Percentiles rank a stretch among this genome's conserved stretches.
Conservation (phyloP, 352 stramenopile genomes). For the Pythium folliculosum region DNA sequence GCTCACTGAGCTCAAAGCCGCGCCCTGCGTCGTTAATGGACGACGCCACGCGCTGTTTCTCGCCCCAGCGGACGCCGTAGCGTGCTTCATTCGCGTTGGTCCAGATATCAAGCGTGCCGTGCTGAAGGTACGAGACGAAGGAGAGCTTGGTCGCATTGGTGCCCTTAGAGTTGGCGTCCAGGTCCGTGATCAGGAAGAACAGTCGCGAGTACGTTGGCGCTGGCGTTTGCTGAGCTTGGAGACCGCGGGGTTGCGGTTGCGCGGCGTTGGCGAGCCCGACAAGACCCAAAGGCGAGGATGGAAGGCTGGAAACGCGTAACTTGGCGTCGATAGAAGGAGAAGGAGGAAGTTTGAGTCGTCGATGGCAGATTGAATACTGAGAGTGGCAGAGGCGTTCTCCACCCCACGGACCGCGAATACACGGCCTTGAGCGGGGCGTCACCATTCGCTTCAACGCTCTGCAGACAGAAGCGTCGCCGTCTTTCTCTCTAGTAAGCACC, state of each 20-base stretch:
- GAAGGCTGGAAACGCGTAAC: too few relatives aligned
- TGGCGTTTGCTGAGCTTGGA: background rate
- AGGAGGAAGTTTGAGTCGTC: too few relatives aligned
- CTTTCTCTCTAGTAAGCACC: too few relatives aligned
- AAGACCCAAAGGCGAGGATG: too few relatives aligned
- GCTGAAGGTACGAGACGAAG: slow-evolving; percentile 90
- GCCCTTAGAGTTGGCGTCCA: slow-evolving; percentile 93
- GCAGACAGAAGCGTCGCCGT: too few relatives aligned
- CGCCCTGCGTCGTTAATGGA: slow-evolving; percentile 92
- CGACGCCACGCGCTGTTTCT: slow-evolving; percentile 64
- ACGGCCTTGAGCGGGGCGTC: too few relatives aligned
- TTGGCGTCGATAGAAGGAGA: too few relatives aligned
- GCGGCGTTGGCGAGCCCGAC: background rate
- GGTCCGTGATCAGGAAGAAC: slow-evolving; percentile 92
- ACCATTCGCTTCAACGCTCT: too few relatives aligned
- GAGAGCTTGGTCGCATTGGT: slow-evolving; percentile 84
- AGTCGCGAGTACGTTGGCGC: background rate
- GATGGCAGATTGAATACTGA: too few relatives aligned
- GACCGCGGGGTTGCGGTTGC: background rate
- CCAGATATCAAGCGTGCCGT: slow-evolving; percentile 77
- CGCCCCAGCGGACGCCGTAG: slow-evolving; percentile 65
- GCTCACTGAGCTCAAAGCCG: slow-evolving; percentile 94
- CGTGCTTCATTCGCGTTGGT: slow-evolving; percentile 34
- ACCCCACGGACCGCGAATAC: too few relatives aligned
- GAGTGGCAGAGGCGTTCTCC: too few relatives aligned